These are phyloP conservation scores for Termitomyces titanicus DNA, from an alignment of 768 basidiomycete species.

Conservation along the genomic window DNA sequence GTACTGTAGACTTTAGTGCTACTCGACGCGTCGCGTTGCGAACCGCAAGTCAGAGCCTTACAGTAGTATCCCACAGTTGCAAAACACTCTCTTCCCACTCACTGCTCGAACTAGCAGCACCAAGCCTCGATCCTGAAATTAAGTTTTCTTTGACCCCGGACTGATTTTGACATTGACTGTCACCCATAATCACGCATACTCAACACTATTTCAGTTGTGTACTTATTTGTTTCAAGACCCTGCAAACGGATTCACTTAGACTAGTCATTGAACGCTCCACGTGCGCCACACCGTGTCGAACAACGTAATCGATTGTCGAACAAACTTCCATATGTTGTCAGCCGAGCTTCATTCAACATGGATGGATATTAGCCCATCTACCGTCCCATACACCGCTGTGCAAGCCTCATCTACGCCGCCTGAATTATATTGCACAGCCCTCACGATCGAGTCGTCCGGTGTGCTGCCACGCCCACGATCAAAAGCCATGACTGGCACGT, in stretches of 20 bases:
- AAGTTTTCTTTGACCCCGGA: neutral
- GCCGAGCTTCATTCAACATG: neutral
- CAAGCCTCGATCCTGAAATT: no score
- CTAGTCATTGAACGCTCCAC: neutral
- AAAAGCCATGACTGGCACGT: slow-evolving; percentile 15
- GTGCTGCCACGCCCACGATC: neutral
- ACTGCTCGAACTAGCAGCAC: neutral
- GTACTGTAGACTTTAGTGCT: no score
- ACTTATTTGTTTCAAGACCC: neutral
- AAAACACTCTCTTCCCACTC: neutral
- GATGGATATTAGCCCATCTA: neutral
- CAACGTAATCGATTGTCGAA: neutral
- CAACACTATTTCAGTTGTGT: neutral
- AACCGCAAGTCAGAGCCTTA: slow-evolving; percentile 4
- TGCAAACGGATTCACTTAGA: neutral
- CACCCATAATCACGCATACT: no score
- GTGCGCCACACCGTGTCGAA: slow-evolving; percentile 14
- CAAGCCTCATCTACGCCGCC: neutral
- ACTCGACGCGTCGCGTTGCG: no score
- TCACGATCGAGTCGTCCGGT: neutral
- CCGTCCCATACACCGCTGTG: neutral
- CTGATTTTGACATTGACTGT: neutral
- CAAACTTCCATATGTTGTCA: slow-evolving; percentile 1
- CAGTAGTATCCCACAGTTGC: neutral
- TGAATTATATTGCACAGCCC: neutral